Evolutionary conservation across 305 asterid genomes (phyloP).

Genomic region (Fraxinus nigra): DNA sequence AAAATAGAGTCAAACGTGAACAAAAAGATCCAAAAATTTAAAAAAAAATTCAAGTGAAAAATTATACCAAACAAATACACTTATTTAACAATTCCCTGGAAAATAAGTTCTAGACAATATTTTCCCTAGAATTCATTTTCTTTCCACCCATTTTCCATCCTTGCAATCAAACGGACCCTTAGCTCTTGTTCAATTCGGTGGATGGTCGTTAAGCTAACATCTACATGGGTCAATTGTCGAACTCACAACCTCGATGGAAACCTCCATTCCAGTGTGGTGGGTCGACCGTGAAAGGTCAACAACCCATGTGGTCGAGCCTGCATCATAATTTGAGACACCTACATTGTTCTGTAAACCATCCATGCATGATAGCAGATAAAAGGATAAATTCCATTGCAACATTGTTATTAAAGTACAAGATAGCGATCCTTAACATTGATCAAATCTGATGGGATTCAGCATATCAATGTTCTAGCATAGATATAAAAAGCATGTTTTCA

Average conservation of each 20-base stretch:
- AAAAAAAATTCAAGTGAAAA: too few relatives aligned
- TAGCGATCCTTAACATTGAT: not conserved
- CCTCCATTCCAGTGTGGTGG: not conserved
- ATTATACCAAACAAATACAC: too few relatives aligned
- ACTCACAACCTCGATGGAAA: not conserved
- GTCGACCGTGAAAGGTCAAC: not conserved
- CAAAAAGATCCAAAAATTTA: too few relatives aligned
- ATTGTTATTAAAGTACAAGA: not conserved
- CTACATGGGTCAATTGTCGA: not conserved
- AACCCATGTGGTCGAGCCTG: not conserved
- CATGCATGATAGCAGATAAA: not conserved
- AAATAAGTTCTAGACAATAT: too few relatives aligned
- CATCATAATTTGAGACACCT: not conserved
- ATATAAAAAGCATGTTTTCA: not conserved
- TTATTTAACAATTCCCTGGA: too few relatives aligned
- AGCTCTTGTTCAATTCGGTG: not conserved
- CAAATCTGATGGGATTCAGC: not conserved
- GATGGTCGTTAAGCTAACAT: not conserved
- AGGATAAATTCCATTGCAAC: not conserved
- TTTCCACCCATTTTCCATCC: too few relatives aligned
- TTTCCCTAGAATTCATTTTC: too few relatives aligned
- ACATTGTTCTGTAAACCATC: not conserved
- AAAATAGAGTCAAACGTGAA: too few relatives aligned
- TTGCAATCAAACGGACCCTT: too few relatives aligned
- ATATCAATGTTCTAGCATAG: not conserved